A percentile compares a stretch with the other conserved stretches of the same genome.
Conservation (phyloP, 441 rosid species). For the Adansonia gregorii region DNA sequence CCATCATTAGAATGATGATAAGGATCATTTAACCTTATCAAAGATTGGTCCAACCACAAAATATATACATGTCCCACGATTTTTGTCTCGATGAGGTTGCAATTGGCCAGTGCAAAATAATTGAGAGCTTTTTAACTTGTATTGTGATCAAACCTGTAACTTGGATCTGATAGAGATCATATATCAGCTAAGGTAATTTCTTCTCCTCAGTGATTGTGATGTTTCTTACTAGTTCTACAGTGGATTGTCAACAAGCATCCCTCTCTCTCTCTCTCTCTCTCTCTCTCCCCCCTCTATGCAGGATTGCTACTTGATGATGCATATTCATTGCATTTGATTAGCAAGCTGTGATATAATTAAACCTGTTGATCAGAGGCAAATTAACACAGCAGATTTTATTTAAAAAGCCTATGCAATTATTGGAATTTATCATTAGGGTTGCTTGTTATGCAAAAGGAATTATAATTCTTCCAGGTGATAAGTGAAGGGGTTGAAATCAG, state of each 20-base stretch:
- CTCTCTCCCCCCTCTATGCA: too few relatives aligned
- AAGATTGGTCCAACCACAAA: background rate
- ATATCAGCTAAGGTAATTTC: background rate
- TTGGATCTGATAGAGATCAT: background rate
- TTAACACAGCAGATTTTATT: background rate
- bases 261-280: background rate
- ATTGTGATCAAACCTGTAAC: background rate
- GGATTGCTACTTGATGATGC: background rate
- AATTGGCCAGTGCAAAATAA: background rate
- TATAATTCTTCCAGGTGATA: background rate
- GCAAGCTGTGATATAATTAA: background rate
- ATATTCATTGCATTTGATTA: background rate
- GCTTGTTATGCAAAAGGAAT: background rate
- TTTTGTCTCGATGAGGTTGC: background rate
- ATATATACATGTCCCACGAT: background rate
- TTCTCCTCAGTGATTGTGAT: background rate
- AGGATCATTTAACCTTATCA: background rate
- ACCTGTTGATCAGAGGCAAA: background rate
- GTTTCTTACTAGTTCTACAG: background rate
- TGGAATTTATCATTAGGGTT: background rate
- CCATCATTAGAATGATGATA: background rate
- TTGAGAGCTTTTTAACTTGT: background rate
- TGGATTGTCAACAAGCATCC: background rate
- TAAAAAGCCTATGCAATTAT: background rate
- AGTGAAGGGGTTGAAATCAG: background rate